phyloP scores from a whole-genome alignment of 331 rosid genomes.

The Acacia pycnantha region DNA sequence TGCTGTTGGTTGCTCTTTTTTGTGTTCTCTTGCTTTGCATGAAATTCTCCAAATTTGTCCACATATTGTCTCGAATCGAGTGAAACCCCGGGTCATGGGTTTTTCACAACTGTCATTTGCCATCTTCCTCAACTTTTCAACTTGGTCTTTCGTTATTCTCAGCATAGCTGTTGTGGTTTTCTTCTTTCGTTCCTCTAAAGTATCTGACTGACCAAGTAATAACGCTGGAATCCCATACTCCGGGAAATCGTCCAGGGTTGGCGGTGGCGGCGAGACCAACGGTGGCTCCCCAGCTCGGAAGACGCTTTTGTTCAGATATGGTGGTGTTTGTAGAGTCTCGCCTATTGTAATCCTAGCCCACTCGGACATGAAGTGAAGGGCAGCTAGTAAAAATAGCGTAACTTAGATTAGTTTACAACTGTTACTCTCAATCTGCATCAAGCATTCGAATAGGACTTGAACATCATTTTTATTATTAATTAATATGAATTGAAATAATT shows the following conservation, averaged over 20 bases:
- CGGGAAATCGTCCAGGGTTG: not conserved
- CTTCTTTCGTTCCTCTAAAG: conserved; percentile 43
- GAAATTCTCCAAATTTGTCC: conserved; percentile 66
- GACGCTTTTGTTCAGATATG: conserved; percentile 32
- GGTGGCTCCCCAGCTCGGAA: conserved; percentile 39
- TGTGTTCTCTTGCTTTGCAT: conserved; percentile 48
- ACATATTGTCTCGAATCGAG: conserved; percentile 39
- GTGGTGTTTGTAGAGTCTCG: conserved; percentile 36
- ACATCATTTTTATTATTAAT: not conserved
- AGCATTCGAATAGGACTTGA: too few relatives aligned
- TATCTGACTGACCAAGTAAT: conserved; percentile 15
- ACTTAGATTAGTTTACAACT: not conserved
- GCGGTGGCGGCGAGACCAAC: not conserved
- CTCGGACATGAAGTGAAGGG: conserved; percentile 46
- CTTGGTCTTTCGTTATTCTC: conserved; percentile 39
- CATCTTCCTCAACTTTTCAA: conserved; percentile 31
- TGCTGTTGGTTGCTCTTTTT: conserved; percentile 40
- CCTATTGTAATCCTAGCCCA: conserved; percentile 68
- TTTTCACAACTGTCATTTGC: conserved; percentile 33
- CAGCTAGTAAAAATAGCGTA: not conserved
- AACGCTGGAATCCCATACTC: conserved; percentile 29
- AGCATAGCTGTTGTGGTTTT: conserved; percentile 36
- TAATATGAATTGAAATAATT: too few relatives aligned
- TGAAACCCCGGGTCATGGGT: conserved; percentile 19
- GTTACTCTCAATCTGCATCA: not conserved